phyloP scores from a whole-genome alignment of 1,284 basidiomycete genomes.

The Microbotryum silenes-acaulis region DNA sequence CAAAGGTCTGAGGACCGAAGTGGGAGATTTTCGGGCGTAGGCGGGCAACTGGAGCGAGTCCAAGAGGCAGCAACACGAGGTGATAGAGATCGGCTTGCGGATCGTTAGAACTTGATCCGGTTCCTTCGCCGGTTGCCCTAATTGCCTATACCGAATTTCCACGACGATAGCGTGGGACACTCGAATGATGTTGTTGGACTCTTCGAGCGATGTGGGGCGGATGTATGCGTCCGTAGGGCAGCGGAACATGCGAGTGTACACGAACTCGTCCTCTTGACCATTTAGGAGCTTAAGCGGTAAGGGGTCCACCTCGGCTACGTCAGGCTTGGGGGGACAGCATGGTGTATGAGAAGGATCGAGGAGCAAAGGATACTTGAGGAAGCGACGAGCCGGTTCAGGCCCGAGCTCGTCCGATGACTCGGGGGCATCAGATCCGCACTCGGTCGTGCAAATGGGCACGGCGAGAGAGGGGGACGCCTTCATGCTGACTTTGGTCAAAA shows the following conservation, averaged over 20 bases:
- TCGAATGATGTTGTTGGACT: slow-evolving; percentile 13
- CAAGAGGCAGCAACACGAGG: slow-evolving; percentile 17
- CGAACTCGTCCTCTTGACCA: neutral
- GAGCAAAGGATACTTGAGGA: neutral
- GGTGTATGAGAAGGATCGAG: neutral
- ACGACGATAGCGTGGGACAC: slow-evolving; percentile 14
- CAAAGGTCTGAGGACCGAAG: slow-evolving; percentile 1
- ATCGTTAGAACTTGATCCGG: slow-evolving; percentile 18
- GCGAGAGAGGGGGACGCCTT: slow-evolving; percentile 2
- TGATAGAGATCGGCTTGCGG: slow-evolving; percentile 17
- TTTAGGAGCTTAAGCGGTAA: slow-evolving; percentile 9
- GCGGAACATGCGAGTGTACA: slow-evolving; percentile 12
- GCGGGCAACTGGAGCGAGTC: slow-evolving; percentile 22
- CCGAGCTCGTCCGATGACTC: neutral
- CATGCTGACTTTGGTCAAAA: slow-evolving; percentile 15
- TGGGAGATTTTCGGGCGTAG: slow-evolving; percentile 5
- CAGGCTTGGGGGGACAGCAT: neutral
- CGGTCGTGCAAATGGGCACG: neutral
- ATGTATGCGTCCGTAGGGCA: slow-evolving; percentile 25
- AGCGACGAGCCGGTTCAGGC: neutral
- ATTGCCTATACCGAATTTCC: slow-evolving; percentile 18
- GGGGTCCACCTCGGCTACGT: slow-evolving; percentile 7
- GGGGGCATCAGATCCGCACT: neutral
- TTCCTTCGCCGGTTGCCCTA: neutral
- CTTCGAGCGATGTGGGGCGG: slow-evolving; percentile 19